Evolutionary conservation across 768 basidiomycete species (phyloP).

Genomic region (Termitomyces sp.): DNA sequence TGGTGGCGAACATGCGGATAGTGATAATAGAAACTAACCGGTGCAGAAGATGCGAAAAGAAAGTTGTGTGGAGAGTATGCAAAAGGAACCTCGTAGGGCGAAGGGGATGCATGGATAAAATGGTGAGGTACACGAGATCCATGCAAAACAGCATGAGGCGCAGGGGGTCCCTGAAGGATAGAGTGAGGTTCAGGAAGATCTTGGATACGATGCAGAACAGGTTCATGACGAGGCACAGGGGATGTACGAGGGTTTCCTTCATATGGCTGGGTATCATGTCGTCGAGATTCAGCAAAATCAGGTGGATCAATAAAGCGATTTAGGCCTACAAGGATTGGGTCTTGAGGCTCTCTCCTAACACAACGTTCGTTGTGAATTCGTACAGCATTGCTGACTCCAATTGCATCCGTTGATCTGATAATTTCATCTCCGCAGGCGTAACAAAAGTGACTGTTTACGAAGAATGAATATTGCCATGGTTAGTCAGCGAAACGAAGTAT

Average conservation of each 20-base stretch:
- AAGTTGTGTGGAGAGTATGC: neutral
- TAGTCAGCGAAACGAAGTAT: neutral
- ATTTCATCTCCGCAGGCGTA: constrained; percentile 45
- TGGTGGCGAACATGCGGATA: neutral
- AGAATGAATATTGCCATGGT: neutral
- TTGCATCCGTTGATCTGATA: constrained; percentile 15
- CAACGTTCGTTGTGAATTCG: neutral
- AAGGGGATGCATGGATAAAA: neutral
- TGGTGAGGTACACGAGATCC: neutral
- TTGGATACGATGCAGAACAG: neutral
- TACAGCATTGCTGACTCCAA: neutral
- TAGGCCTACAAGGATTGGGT: neutral
- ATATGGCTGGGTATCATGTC: neutral
- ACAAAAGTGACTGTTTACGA: constrained; percentile 38
- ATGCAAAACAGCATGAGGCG: neutral
- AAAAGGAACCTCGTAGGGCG: neutral
- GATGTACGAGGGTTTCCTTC: neutral
- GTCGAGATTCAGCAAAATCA: neutral
- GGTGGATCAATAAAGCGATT: neutral
- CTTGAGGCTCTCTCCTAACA: neutral
- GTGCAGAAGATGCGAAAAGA: neutral
- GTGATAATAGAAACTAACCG: neutral
- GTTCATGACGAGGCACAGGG: neutral
- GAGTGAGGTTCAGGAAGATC: too few relatives aligned
- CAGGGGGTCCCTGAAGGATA: neutral